Percentiles rank a stretch among this genome's conserved stretches.
These are phyloP conservation scores for Takashimella koratensis DNA, from an alignment of 1,284 basidiomycete species.

Conservation along the genomic window DNA sequence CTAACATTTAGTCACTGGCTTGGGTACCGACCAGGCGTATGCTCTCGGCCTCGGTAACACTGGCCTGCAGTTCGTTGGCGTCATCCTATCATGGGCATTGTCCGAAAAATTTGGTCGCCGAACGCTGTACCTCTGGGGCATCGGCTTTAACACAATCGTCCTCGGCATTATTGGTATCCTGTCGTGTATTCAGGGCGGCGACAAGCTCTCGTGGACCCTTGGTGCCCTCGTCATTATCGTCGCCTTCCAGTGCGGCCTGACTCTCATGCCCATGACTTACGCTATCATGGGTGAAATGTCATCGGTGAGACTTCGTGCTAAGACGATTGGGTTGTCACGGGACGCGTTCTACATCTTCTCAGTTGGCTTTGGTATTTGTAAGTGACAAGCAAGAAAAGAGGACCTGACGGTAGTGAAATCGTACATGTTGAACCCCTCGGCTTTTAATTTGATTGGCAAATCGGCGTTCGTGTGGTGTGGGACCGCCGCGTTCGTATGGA, in stretches of 20 bases:
- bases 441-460: neutral
- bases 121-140: neutral
- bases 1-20: neutral
- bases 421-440: slow-evolving; percentile 7
- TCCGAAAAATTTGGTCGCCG: neutral
- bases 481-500: no score
- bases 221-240: neutral
- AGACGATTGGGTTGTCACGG: neutral
- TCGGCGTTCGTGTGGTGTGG: neutral
- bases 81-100: slow-evolving; percentile 3
- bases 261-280: neutral
- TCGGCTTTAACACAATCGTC: slow-evolving; percentile 1
- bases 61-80: neutral
- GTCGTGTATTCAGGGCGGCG: no score
- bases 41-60: neutral
- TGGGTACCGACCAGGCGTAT: neutral
- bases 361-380: neutral
- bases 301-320: neutral
- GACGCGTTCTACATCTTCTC: neutral
- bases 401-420: neutral
- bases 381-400: no score
- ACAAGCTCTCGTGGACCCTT: neutral
- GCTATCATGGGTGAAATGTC: neutral
- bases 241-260: neutral
- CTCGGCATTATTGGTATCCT: neutral